A percentile compares a stretch with the other conserved stretches of the same genome.
Conservation (phyloP, 1,284 basidiomycete genomes). For the Ustilago tritici region DNA sequence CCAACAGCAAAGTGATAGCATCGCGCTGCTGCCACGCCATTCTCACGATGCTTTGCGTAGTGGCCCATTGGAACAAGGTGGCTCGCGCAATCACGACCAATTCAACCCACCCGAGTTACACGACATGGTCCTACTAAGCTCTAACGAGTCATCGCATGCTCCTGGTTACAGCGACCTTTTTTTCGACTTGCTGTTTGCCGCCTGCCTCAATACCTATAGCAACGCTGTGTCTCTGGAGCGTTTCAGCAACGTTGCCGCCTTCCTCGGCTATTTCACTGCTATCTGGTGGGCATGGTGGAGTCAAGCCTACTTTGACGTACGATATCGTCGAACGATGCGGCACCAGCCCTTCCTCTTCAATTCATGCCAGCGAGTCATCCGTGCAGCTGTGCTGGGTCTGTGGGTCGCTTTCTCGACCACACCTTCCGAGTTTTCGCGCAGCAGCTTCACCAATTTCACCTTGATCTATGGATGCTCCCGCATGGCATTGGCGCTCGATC, state of each 20-base stretch:
- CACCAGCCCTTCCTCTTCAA: constrained; percentile 29
- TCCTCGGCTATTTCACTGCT: constrained; percentile 42
- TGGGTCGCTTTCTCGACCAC: constrained; percentile 51
- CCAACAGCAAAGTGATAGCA: constrained; percentile 7
- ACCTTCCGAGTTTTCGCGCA: constrained; percentile 46
- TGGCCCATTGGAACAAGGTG: neutral
- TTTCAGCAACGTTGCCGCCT: constrained; percentile 34
- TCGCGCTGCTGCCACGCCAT: constrained; percentile 15
- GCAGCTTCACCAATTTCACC: constrained; percentile 48
- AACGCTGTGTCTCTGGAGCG: constrained; percentile 37
- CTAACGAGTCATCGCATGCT: constrained; percentile 20
- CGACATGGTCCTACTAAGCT: constrained; percentile 23
- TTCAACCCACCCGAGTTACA: neutral
- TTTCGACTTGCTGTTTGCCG: constrained; percentile 49
- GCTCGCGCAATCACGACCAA: neutral
- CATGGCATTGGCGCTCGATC: constrained; percentile 29
- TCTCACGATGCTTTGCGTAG: neutral
- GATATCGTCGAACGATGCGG: constrained; percentile 33
- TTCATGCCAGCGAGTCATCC: constrained; percentile 31
- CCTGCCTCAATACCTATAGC: constrained; percentile 47
- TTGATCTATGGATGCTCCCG: constrained; percentile 41
- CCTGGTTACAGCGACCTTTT: constrained; percentile 50
- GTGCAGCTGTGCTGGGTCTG: constrained; percentile 34
- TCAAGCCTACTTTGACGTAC: constrained; percentile 48
- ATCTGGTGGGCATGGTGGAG: constrained; percentile 56